Evolutionary conservation across 2,329 filamentous ascomycete species (phyloP).

Genomic region (Hortaea werneckii): DNA sequence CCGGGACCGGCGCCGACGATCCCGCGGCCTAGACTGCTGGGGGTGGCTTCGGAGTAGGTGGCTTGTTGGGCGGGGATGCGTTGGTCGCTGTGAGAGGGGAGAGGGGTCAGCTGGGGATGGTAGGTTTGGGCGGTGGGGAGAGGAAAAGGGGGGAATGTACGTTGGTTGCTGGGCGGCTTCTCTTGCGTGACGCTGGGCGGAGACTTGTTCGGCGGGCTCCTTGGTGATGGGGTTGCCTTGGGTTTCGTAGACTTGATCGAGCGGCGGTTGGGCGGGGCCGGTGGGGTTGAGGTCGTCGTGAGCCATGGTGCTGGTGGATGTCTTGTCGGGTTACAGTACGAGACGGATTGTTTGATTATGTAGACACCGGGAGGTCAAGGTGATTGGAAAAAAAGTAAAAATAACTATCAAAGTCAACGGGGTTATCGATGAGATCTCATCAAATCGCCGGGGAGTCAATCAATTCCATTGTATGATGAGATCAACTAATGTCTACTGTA

Average conservation of each 20-base stretch:
- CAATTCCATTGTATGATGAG: no score
- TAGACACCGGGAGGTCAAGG: no score
- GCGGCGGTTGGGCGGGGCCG: constrained; percentile 35
- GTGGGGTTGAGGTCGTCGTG: constrained; percentile 25
- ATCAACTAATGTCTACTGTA: no score
- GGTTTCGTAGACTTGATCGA: constrained; percentile 36
- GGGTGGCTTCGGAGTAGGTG: constrained; percentile 21
- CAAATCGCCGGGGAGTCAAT: no score
- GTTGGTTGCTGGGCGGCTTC: constrained; percentile 7
- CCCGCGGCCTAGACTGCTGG: constrained; percentile 31
- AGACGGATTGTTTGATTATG: no score
- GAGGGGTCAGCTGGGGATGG: background rate
- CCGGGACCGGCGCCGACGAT: constrained; percentile 35
- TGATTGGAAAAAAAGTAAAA: no score
- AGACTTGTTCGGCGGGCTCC: constrained; percentile 28
- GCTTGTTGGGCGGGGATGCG: constrained; percentile 31
- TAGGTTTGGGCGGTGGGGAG: background rate
- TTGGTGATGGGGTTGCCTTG: constrained; percentile 36
- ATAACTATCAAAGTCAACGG: no score
- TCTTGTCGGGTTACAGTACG: no score
- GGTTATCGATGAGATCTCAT: no score
- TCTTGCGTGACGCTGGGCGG: constrained; percentile 26
- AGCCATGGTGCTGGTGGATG: background rate
- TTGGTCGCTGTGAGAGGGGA: constrained; percentile 18
- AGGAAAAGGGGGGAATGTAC: constrained; percentile 6